Evolutionary conservation across 305 asterid species (phyloP), one percentile per base, ranked within the genome.

Genomic region (Solanum hybrid): DNA sequence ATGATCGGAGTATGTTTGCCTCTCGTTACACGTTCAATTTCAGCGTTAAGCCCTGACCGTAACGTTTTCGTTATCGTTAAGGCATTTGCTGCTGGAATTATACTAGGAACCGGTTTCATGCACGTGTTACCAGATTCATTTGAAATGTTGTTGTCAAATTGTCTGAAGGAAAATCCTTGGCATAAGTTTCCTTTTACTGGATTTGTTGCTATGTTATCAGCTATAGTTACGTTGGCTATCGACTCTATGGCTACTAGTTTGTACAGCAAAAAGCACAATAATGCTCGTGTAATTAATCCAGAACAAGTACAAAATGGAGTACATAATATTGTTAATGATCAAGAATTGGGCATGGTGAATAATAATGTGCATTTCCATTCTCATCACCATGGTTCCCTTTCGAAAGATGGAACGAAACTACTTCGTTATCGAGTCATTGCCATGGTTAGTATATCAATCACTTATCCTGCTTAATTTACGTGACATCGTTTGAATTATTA

Each of bases 81-180:
- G 88, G 90, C 90, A 20, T 90, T 91, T 39, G 91, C 93, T 8
- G 86, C 92, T 10, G 91, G 93, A 11, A 90, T 91, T 33, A 91
- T 91, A 3, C 90, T 91, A 10, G 91, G 81, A 18, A 91, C 92
- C 9, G 92, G 92, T 34, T 91, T 89, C 87, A 91, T 91, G 93
- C 93, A 90, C 28, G 91, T 91, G 10, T 88, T 91, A n/a, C 93
- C 92, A 4, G 92, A 91, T 37, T 91, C 93, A 12, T 91, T 91
- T 82, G 93, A 90, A 31, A 89, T 89, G 91, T 69, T 91, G 87
- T 89, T 90, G 2, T 90, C 92, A 1, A 5, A 57, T 3, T 91
- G 93, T 64, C 74, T 91, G 64, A 37, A 76, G 36, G 92, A 91
- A 11, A 91, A 91, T 64, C 93, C 93, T 11, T 91, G 93, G 93